Evolutionary conservation across 1,139 yeast species (phyloP).

Genomic region (Scheffersomyces illinoinensis): DNA sequence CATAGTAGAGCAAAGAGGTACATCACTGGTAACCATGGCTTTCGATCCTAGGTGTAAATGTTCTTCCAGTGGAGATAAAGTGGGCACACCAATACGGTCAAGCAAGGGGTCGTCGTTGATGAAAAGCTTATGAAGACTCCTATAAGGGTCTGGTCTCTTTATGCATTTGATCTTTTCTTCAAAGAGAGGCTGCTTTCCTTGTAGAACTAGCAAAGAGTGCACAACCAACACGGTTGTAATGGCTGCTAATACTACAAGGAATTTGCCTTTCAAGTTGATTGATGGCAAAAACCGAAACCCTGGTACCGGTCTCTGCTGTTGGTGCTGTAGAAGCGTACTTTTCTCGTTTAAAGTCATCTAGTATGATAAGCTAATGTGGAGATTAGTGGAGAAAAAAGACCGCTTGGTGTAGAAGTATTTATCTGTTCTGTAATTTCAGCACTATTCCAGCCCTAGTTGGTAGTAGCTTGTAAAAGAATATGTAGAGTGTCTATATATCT

Average conservation of each 20-base stretch:
- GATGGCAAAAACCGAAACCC: background rate
- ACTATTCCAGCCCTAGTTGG: background rate
- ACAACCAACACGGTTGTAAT: background rate
- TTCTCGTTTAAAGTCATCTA: background rate
- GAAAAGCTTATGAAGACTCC: background rate
- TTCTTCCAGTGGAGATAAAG: constrained; percentile 29
- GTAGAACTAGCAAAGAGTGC: background rate
- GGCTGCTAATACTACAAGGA: background rate
- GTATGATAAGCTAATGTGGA: background rate
- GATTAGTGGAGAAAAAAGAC: background rate
- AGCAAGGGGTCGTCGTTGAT: constrained; percentile 25
- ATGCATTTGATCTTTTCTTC: constrained; percentile 1
- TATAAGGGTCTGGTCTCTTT: background rate
- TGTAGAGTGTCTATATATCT: background rate
- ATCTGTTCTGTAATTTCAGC: background rate
- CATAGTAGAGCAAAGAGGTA: constrained; percentile 67
- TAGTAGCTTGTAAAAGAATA: background rate
- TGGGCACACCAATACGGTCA: constrained; percentile 35
- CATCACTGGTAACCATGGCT: constrained; percentile 80
- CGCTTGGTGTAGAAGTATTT: background rate
- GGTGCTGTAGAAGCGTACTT: background rate
- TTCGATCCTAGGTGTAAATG: constrained; percentile 33
- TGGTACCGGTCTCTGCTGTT: background rate
- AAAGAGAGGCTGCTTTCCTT: constrained; percentile 1
- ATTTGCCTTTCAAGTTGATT: background rate